These are phyloP conservation scores for Heterobasidion occidentale DNA, from an alignment of 1,284 basidiomycete genomes.

Conservation along the genomic window DNA sequence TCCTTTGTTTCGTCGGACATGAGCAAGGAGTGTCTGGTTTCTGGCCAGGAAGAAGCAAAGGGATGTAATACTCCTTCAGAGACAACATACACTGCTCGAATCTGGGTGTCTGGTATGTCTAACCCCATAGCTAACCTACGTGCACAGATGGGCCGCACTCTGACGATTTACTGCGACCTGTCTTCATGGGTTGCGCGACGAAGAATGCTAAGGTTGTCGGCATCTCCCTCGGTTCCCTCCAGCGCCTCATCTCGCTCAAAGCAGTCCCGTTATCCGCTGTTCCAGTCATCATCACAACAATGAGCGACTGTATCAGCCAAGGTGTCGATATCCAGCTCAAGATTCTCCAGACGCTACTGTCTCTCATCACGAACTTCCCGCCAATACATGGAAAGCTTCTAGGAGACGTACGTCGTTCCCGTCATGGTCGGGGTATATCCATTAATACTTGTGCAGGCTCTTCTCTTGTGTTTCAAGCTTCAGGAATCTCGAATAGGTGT, in stretches of 20 bases:
- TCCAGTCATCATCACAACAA: conserved; percentile 71
- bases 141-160: conserved; percentile 67
- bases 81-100: neutral
- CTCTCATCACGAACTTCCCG: conserved; percentile 82
- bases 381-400: conserved; percentile 74
- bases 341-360: conserved; percentile 85
- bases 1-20: neutral
- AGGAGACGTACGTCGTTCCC: conserved; percentile 55
- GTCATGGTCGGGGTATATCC: neutral
- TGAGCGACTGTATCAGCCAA: conserved; percentile 82
- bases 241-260: conserved; percentile 83
- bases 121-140: neutral
- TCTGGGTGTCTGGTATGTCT: neutral
- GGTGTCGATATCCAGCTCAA: conserved; percentile 94
- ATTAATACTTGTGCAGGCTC: conserved; percentile 41
- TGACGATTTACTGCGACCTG: conserved; percentile 77
- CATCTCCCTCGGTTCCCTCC: conserved; percentile 86
- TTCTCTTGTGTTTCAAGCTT: conserved; percentile 88
- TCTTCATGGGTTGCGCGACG: conserved; percentile 92
- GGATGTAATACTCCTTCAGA: neutral
- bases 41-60: too few relatives aligned
- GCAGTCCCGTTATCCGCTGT: conserved; percentile 79
- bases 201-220: conserved; percentile 92
- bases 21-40: too few relatives aligned
- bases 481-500: conserved; percentile 95